Conservation (phyloP, 306 rosid genomes). For the Citrullus mucosospermus region DNA sequence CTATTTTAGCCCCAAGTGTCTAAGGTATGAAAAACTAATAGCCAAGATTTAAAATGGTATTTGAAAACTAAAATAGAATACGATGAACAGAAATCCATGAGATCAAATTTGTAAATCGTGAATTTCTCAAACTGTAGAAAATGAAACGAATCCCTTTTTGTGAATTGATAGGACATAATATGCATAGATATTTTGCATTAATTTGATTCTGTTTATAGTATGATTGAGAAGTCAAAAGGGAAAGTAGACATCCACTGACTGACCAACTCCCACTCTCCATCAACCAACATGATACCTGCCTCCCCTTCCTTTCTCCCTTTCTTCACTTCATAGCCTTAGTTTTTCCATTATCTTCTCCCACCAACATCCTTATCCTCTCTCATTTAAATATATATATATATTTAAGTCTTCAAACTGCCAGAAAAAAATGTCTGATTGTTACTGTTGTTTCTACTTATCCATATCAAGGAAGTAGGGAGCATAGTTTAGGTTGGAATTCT, state of each 20-base stretch:
- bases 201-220: neutral
- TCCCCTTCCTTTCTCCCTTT: neutral
- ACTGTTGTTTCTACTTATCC: neutral
- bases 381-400: neutral
- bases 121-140: neutral
- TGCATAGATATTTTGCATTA: neutral
- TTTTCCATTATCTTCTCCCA: conserved; percentile 7
- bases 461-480: neutral
- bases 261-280: conserved; percentile 10
- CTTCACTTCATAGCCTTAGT: neutral
- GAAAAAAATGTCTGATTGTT: neutral
- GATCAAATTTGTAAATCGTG: neutral
- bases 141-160: neutral
- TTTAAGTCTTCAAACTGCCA: neutral
- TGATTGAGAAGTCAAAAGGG: conserved; percentile 1
- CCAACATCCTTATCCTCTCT: neutral
- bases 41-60: neutral
- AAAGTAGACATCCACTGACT: conserved; percentile 6
- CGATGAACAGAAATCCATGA: neutral
- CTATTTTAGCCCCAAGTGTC: too few relatives aligned
- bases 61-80: neutral
- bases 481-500: neutral
- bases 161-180: neutral
- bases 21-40: too few relatives aligned
- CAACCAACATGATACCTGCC: conserved; percentile 10